These are phyloP conservation scores for Phytopythium chamaehyphon DNA, from an alignment of 352 stramenopile species.

Conservation along the genomic window DNA sequence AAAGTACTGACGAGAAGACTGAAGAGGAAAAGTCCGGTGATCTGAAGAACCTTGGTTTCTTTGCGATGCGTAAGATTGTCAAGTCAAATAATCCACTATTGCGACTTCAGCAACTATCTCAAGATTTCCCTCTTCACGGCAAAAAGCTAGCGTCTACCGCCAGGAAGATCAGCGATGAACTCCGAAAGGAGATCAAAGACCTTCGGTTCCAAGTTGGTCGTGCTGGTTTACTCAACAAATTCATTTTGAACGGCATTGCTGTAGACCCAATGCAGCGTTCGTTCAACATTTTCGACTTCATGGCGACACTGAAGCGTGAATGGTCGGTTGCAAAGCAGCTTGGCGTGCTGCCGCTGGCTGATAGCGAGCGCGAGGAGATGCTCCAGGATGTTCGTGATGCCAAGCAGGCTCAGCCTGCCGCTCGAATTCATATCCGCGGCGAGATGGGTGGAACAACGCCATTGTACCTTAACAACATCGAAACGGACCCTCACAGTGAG, in stretches of 20 bases:
- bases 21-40: conserved; percentile 79
- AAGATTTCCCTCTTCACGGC: conserved; percentile 88
- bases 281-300: conserved; percentile 92
- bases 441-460: conserved; percentile 49
- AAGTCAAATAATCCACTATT: conserved; percentile 73
- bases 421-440: conserved; percentile 68
- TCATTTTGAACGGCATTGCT: conserved; percentile 87
- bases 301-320: conserved; percentile 75
- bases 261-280: conserved; percentile 76
- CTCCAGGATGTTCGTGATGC: conserved; percentile 50
- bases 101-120: conserved; percentile 71
- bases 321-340: conserved; percentile 74
- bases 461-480: conserved; percentile 82
- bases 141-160: conserved; percentile 69
- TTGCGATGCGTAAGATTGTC: conserved; percentile 68
- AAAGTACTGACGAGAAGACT: too few relatives aligned
- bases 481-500: conserved; percentile 49
- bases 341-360: conserved; percentile 34
- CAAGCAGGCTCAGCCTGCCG: conserved; percentile 33
- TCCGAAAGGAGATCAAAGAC: conserved; percentile 37
- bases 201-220: conserved; percentile 27
- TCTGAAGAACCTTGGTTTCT: conserved; percentile 85
- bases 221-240: conserved; percentile 46
- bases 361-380: conserved; percentile 52
- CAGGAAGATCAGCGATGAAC: conserved; percentile 45